Evolutionary conservation across 2,329 filamentous ascomycete genomes (phyloP), one percentile per base, ranked within the genome.

Genomic region (Pyrenophora teres): DNA sequence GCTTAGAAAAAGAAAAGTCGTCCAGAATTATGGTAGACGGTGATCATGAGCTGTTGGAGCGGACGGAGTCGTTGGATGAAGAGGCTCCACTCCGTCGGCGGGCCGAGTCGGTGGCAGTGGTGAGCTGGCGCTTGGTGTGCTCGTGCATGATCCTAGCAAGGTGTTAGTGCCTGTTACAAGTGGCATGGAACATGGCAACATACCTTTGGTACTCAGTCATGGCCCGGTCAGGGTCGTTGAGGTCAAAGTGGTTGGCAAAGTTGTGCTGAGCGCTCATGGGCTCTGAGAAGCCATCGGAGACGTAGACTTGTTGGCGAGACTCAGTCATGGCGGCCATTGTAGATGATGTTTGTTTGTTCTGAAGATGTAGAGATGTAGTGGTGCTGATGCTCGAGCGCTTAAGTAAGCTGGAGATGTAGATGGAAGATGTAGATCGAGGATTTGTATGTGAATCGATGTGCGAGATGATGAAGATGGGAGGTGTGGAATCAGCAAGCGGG

Each of bases 91-190:
- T 64, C 51, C 77, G 72, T 64, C 77, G 69, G 27, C 76, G 72
- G 3, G 76, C 76, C 7, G 77, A 80, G 52, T 71, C 71, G 40
- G 76, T 76, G 0, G 78, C 77, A 39, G 71, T 75, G 43, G 71
- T 74, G 39, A 79, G 76, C 60, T 80, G 78, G 43, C 73, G 73
- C 65, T 77, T 78, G 57, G 78, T 80, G 68, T 80, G 78, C 56
- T 79, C 73, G 54, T 79, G 78, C 77, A 80, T 80, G 44, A 79
- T 70, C 42, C 77, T 79, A 40, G 3, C 4, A 2, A 6, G 10
- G 0, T 23, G 41, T 69, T 60, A 68, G 56, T 31, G 2, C 10
- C 5, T 41, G 46, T 32, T 45, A 16, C 35, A 13, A 36, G 35
- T 21, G 40, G 16, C 8, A 23, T 5, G n/a, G 16, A 5, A 4